Evolutionary conservation across 495 filamentous ascomycete species (phyloP).

Genomic region (Collariella sp.): DNA sequence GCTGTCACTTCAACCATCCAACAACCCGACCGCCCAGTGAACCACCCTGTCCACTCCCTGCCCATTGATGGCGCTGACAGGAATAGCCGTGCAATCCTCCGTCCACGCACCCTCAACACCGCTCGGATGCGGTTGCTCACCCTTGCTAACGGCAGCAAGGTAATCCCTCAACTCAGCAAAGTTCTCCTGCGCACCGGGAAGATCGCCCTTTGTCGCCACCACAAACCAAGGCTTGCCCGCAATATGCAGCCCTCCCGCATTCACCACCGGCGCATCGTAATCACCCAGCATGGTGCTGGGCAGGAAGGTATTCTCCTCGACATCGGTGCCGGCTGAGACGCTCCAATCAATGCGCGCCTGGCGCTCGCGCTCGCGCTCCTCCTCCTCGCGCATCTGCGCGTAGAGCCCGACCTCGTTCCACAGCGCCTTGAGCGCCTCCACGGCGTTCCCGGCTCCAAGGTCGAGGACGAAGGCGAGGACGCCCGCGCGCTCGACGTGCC

Average conservation of each 20-base stretch:
- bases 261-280: slow-evolving; percentile 18
- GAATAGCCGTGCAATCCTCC: slow-evolving; percentile 57
- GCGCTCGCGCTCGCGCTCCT: slow-evolving; percentile 47
- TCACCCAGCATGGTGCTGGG: slow-evolving; percentile 31
- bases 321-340: slow-evolving; percentile 21
- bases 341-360: slow-evolving; percentile 36
- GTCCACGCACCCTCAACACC: slow-evolving; percentile 59
- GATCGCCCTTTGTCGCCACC: slow-evolving; percentile 88
- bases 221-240: slow-evolving; percentile 94
- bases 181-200: slow-evolving; percentile 68
- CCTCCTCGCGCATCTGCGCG: slow-evolving; percentile 58
- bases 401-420: slow-evolving; percentile 89
- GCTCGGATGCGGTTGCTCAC: slow-evolving; percentile 59
- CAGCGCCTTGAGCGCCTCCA: slow-evolving; percentile 64
- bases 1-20: slow-evolving; percentile 41
- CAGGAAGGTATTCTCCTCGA: slow-evolving; percentile 15
- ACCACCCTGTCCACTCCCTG: slow-evolving; percentile 75
- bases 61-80: slow-evolving; percentile 78
- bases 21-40: slow-evolving; percentile 63
- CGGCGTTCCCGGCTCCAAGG: slow-evolving; percentile 68
- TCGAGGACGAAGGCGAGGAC: slow-evolving; percentile 93
- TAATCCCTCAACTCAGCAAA: slow-evolving; percentile 62
- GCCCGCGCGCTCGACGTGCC: slow-evolving; percentile 87
- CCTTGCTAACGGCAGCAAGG: slow-evolving; percentile 50
- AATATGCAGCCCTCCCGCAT: slow-evolving; percentile 48